These are phyloP conservation scores for Morella rubra DNA, from an alignment of 306 rosid species.

Conservation along the genomic window DNA sequence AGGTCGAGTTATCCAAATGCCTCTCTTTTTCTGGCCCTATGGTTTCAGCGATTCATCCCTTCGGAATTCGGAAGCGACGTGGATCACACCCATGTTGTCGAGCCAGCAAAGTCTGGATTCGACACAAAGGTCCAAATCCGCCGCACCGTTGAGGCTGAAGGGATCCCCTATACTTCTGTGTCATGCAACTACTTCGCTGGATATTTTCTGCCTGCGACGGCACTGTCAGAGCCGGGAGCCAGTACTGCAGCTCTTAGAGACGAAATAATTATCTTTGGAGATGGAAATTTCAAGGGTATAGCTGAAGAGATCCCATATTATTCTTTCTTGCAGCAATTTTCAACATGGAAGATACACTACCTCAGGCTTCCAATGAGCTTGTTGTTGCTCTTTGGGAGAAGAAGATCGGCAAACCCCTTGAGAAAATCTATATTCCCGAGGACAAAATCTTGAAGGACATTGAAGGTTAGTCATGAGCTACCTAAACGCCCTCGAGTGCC, in stretches of 20 bases:
- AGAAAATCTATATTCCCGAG: slow-evolving; percentile 59
- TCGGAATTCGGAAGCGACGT: slow-evolving; percentile 88
- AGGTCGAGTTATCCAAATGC: no score
- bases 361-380: slow-evolving; percentile 68
- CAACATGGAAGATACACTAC: slow-evolving; percentile 81
- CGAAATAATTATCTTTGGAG: slow-evolving; percentile 64
- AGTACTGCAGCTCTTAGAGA: slow-evolving; percentile 71
- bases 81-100: slow-evolving; percentile 70
- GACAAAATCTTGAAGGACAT: slow-evolving; percentile 76
- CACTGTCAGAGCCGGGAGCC: slow-evolving; percentile 67
- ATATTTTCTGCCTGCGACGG: slow-evolving; percentile 70
- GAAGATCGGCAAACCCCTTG: slow-evolving; percentile 73
- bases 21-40: no score
- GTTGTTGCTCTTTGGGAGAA: slow-evolving; percentile 91
- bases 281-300: slow-evolving; percentile 81
- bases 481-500: background rate
- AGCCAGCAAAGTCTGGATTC: slow-evolving; percentile 82
- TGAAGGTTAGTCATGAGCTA: slow-evolving; percentile 38
- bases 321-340: slow-evolving; percentile 62
- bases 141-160: slow-evolving; percentile 60
- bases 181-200: slow-evolving; percentile 60
- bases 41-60: slow-evolving; percentile 84
- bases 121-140: slow-evolving; percentile 58
- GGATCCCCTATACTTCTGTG: slow-evolving; percentile 73
- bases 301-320: no score